Percentiles rank a stretch among this genome's conserved stretches.
Evolutionary conservation across 225 moss, liverwort and hornwort genomes (phyloP).

Genomic region (Neckera pumila): DNA sequence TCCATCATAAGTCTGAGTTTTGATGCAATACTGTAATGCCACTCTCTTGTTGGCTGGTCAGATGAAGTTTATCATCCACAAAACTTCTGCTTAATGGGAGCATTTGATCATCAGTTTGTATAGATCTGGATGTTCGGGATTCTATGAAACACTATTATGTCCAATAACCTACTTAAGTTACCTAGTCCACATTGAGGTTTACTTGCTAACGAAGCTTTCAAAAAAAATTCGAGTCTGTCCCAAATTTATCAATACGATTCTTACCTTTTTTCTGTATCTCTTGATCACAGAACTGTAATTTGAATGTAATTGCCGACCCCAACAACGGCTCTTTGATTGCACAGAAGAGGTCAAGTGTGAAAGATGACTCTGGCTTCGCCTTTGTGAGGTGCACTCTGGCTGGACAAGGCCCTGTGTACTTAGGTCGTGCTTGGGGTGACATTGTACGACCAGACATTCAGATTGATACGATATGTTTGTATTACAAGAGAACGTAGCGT

Average conservation of each 20-base stretch:
- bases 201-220: not conserved
- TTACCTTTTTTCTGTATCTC: not conserved
- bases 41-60: not conserved
- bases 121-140: not conserved
- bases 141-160: not conserved
- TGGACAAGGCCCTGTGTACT: constrained; percentile 29
- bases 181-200: not conserved
- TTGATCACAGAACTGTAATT: constrained; percentile 16
- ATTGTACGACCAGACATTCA: too few species aligned
- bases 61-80: not conserved
- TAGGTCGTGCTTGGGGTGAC: constrained; percentile 49
- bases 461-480: too few species aligned
- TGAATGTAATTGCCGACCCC: constrained; percentile 22
- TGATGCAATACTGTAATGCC: not conserved
- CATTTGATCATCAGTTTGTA: not conserved
- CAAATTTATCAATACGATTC: not conserved
- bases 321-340: constrained; percentile 28
- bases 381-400: constrained; percentile 28
- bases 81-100: not conserved
- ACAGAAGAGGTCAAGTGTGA: constrained; percentile 23
- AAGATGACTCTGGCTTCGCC: constrained; percentile 19
- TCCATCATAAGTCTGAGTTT: not conserved
- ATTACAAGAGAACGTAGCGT: too few species aligned
- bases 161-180: not conserved
- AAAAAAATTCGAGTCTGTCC: not conserved